These are phyloP conservation scores for Talaromyces thailandensis DNA, from an alignment of 495 filamentous ascomycete species.

Conservation along the genomic window DNA sequence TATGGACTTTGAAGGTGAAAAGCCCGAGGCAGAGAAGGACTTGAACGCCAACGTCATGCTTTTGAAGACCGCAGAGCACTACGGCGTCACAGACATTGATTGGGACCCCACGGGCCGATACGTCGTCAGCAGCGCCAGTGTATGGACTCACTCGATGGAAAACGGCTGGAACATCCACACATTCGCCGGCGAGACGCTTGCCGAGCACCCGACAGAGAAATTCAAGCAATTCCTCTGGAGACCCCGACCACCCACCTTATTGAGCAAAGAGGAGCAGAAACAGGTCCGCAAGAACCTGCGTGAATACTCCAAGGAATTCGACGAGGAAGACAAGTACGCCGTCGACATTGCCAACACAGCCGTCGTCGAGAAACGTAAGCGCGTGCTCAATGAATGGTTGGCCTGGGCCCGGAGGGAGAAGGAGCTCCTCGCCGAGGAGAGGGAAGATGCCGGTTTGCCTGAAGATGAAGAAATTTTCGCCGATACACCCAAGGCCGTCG, in stretches of 20 bases:
- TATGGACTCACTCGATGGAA: constrained; percentile 96
- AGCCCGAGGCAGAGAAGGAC: constrained; percentile 84
- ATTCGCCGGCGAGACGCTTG: constrained; percentile 81
- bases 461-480: constrained; percentile 47
- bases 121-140: constrained; percentile 81
- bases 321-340: constrained; percentile 86
- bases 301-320: constrained; percentile 90
- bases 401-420: constrained; percentile 72
- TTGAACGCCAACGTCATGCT: constrained; percentile 87
- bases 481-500: constrained; percentile 41
- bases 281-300: constrained; percentile 95
- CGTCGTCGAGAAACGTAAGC: constrained; percentile 78
- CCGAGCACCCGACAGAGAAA: constrained; percentile 88
- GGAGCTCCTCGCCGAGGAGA: constrained; percentile 65
- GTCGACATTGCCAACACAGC: constrained; percentile 87
- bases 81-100: constrained; percentile 93
- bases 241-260: constrained; percentile 78
- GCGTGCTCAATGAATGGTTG: constrained; percentile 80
- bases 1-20: constrained; percentile 95
- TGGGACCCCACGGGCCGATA: constrained; percentile 97
- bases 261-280: constrained; percentile 93
- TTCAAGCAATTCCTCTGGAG: constrained; percentile 98
- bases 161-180: constrained; percentile 98
- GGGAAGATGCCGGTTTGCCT: constrained; percentile 55
- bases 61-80: constrained; percentile 89